Evolutionary conservation across 225 moss, liverwort and hornwort species (phyloP), one percentile per base, ranked within the genome.

Genomic region (Sphagnum contortum): DNA sequence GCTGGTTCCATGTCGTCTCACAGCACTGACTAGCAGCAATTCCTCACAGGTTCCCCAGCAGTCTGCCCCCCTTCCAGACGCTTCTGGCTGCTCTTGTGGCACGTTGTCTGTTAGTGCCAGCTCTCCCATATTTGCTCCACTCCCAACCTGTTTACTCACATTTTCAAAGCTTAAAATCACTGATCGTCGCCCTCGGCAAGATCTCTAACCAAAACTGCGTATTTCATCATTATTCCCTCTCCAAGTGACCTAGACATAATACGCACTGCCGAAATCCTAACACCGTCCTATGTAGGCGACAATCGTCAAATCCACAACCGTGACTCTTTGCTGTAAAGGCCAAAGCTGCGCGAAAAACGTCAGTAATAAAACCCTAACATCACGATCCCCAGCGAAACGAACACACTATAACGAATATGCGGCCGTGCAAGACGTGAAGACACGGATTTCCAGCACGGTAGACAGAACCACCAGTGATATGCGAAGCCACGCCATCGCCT

Each of bases 1-100:
- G 11, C 70, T 71, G 55, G 76, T 67, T 12, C 91, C 91, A 59
- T 91, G 86, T 49, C 84, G 86, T 70, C 86, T 91, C 78, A 91
- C 88, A 48, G 88, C 91, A 68, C 88, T 84, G 12, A 88, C 88
- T 65, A 91, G 81, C 65, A 88, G 77, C 57, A 91, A 65, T 77
- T 91, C 91, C 50, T 86, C 86, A 69, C 80, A 88, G 53, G 91
- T 86, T 69, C 84, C 88, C 91, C 91, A 91, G 44, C 65, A 54
- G 5, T 8, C 65, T 48, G 62, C 62, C 80, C 62, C 81, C 62
- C 62, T 50, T 63, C 68, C 85, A 59, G 69, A 79, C 49, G 60
- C 72, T 77, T 72, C 72, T 67, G 12, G 83, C 76, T 57, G 69
- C 66, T 72, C 75, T 56, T 63, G 57, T 54, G 72, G 65, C 12